Evolutionary conservation across 805 yeast species (phyloP).

Genomic region (Barnettozyma populi): DNA sequence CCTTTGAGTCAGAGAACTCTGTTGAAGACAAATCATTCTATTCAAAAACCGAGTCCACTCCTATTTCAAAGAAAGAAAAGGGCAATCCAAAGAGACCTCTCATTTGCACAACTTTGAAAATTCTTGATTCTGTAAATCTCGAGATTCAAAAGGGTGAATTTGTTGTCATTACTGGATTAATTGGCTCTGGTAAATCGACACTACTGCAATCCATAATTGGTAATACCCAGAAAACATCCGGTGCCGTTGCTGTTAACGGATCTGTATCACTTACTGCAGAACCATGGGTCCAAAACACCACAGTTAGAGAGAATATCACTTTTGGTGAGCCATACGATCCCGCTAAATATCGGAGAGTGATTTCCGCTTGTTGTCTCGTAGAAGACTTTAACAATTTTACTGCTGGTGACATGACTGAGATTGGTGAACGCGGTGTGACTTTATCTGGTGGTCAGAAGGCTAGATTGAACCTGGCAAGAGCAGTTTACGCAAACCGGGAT

Average conservation of each 20-base stretch:
- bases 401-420: slow-evolving; percentile 71
- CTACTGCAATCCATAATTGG: slow-evolving; percentile 67
- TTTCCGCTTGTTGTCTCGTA: slow-evolving; percentile 57
- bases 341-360: slow-evolving; percentile 44
- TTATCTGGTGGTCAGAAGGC: slow-evolving; percentile 74
- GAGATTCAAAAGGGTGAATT: slow-evolving; percentile 60
- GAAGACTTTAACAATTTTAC: slow-evolving; percentile 59
- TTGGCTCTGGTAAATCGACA: slow-evolving; percentile 79
- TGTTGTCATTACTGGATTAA: slow-evolving; percentile 66
- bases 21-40: not conserved
- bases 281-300: slow-evolving; percentile 80
- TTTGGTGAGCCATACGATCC: slow-evolving; percentile 57
- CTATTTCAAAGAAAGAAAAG: too few relatives aligned
- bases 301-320: slow-evolving; percentile 64
- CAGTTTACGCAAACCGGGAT: slow-evolving; percentile 58
- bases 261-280: slow-evolving; percentile 47
- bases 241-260: slow-evolving; percentile 48
- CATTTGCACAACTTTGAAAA: slow-evolving; percentile 5
- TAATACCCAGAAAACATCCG: slow-evolving; percentile 46
- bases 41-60: not conserved
- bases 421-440: slow-evolving; percentile 81
- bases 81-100: slow-evolving; percentile 6
- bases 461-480: slow-evolving; percentile 60
- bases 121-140: slow-evolving; percentile 42
- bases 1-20: too few relatives aligned